Evolutionary conservation across 2,329 filamentous ascomycete genomes (phyloP).

Genomic region (Fusarium sacchari): DNA sequence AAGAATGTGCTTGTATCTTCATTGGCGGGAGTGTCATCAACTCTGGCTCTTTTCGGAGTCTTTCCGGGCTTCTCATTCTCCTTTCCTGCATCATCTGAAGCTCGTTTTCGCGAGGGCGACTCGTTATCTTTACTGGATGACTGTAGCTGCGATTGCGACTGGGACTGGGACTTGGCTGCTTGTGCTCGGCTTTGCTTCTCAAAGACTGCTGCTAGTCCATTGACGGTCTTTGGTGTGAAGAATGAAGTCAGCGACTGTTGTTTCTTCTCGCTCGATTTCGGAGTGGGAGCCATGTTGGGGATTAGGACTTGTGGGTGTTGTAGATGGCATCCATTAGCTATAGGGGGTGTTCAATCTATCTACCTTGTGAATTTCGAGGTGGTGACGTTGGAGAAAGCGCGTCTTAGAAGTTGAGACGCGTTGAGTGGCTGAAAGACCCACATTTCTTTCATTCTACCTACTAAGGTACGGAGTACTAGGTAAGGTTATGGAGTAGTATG

Average conservation of each 20-base stretch:
- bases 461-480: no score
- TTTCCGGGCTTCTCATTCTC: slow-evolving; percentile 55
- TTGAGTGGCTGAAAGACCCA: slow-evolving; percentile 43
- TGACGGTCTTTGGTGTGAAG: slow-evolving; percentile 73
- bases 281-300: slow-evolving; percentile 48
- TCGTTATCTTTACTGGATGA: slow-evolving; percentile 43
- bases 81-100: slow-evolving; percentile 58
- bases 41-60: slow-evolving; percentile 58
- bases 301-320: neutral
- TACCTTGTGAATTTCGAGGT: slow-evolving; percentile 7
- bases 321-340: neutral
- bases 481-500: no score
- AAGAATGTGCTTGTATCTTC: slow-evolving; percentile 50
- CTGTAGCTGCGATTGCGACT: slow-evolving; percentile 40
- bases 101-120: slow-evolving; percentile 58
- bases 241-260: slow-evolving; percentile 89
- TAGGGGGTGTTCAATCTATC: slow-evolving; percentile 10
- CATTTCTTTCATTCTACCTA: neutral
- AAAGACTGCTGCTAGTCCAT: slow-evolving; percentile 54
- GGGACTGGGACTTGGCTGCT: slow-evolving; percentile 41
- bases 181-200: slow-evolving; percentile 46
- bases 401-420: slow-evolving; percentile 38
- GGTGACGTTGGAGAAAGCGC: slow-evolving; percentile 42
- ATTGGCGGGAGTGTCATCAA: slow-evolving; percentile 52
- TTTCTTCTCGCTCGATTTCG: slow-evolving; percentile 65